A percentile compares a stretch with the other conserved stretches of the same genome.
phyloP scores from a whole-genome alignment of 331 rosid genomes.

The Acacia pycnantha region DNA sequence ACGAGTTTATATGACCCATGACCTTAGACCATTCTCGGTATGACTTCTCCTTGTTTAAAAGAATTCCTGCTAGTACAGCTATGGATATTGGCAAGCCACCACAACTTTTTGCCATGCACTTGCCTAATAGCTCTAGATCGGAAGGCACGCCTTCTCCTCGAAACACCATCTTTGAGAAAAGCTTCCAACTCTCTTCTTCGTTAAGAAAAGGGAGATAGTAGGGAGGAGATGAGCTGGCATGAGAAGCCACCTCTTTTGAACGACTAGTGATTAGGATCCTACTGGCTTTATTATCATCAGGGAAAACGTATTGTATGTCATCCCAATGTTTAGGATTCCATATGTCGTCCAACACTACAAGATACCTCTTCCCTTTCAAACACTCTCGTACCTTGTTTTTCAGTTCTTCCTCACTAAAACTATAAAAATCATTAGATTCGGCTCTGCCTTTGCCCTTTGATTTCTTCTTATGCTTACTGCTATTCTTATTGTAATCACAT shows the following conservation, averaged over 20 bases:
- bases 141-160: not conserved
- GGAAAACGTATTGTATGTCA: not conserved
- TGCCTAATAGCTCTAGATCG: not conserved
- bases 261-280: not conserved
- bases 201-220: not conserved
- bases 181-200: not conserved
- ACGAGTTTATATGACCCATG: not conserved
- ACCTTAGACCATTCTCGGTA: not conserved
- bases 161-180: not conserved
- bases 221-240: not conserved
- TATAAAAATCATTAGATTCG: too few species aligned
- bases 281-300: not conserved
- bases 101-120: not conserved
- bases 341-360: not conserved
- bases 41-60: not conserved
- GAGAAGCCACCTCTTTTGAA: not conserved
- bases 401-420: not conserved
- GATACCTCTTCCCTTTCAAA: not conserved
- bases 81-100: not conserved
- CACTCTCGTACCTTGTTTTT: not conserved
- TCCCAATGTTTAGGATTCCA: conserved; percentile 1
- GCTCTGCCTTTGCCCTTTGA: not conserved
- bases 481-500: too few species aligned
- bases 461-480: not conserved
- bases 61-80: not conserved